These are phyloP conservation scores for Kondoa subrosea DNA, from an alignment of 768 basidiomycete species.

Conservation along the genomic window DNA sequence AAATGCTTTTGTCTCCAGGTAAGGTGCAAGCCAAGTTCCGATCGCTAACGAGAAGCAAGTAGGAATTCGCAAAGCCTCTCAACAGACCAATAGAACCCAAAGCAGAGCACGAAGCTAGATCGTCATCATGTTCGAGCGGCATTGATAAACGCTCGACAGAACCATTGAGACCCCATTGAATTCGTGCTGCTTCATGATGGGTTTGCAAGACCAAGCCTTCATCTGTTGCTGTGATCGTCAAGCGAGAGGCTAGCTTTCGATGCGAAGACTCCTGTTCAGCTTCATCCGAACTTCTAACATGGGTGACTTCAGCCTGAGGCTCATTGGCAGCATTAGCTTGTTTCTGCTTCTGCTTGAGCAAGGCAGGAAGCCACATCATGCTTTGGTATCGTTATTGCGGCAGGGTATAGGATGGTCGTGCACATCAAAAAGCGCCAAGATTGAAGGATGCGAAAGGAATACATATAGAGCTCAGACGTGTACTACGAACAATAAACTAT, in stretches of 20 bases:
- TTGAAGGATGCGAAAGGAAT: no score
- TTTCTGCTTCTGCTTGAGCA: neutral
- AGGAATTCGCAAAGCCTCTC: neutral
- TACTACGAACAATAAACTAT: no score
- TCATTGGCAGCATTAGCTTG: neutral
- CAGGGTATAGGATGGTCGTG: no score
- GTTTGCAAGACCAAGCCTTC: neutral
- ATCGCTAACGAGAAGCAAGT: neutral
- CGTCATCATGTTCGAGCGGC: neutral
- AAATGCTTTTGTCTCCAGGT: neutral
- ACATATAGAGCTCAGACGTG: no score
- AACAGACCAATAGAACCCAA: constrained; percentile 3
- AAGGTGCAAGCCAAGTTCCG: neutral
- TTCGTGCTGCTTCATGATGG: neutral
- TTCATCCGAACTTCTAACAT: neutral
- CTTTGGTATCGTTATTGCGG: no score
- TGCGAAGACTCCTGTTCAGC: neutral
- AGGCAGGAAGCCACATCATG: neutral
- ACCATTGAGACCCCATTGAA: neutral
- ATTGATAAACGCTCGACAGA: neutral
- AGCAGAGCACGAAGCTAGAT: neutral
- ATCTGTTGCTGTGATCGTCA: neutral
- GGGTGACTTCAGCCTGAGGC: neutral
- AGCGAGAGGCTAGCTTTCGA: neutral
- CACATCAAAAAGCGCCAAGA: no score